Base-by-base conservation (phyloP, 1,284 basidiomycete genomes). In the Cronartium quercuum region DNA sequence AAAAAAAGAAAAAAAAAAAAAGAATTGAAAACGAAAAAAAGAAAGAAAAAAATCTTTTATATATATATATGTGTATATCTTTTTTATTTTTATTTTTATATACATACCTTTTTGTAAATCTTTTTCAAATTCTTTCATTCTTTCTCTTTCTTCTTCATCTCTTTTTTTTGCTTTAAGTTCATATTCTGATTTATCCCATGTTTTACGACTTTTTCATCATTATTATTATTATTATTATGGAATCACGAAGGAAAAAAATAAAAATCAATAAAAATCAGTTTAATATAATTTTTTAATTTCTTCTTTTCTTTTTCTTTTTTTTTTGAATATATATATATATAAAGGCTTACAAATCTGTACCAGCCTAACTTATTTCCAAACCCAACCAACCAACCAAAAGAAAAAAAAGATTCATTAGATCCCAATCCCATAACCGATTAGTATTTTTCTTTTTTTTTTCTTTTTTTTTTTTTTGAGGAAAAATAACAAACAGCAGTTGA, bases 181-280 rank as follows among this genome's bases (percentile, higher is more conserved):
- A 68, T 78, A 81, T 68, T 80, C 79, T 47, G 78, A 78, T 65
- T 78, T 78, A 64, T 81, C 77, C 80, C 80, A 81, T 60, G 77
- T 77, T 64, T 76, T 74, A 21, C 76, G 66, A 41, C 68, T 70
- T 13, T 41, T 58, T 29, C n/a, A n/a, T n/a, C n/a, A n/a, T n/a
- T n/a, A n/a, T n/a, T n/a, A n/a, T n/a, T n/a, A n/a, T n/a, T n/a
- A n/a, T n/a, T n/a, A n/a, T n/a, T n/a, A n/a, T 24, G 3, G 15
- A 61, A 58, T 9, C 34, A 35, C n/a, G 15, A 38, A 38, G 2
- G 1, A 41, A 21, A 60, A 21, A 35, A 15, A n/a, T 34, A 35
- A 58, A 61, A 34, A 40, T 58, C 5, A 4, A 12, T 69, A 24
- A 12, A 47, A 24, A 13, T 7, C 35, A 7, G 35, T 29, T 13